A percentile compares a stretch with the other conserved stretches of the same genome.
phyloP scores from a whole-genome alignment of 2,329 filamentous ascomycete species.

The Venturia oleaginea region DNA sequence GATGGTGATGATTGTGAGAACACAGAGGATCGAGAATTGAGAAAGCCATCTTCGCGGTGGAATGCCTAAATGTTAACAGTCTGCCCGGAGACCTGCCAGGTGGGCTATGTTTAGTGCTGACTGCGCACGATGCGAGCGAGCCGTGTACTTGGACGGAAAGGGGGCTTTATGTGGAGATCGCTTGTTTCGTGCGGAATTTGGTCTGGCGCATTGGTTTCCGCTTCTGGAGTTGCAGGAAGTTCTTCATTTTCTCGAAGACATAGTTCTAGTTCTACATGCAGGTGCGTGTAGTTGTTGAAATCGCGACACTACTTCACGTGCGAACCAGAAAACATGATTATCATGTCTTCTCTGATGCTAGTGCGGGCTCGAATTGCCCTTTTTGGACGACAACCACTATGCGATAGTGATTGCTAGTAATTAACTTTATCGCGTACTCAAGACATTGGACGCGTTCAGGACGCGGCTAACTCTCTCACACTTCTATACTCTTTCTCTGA shows the following conservation, averaged over 20 bases:
- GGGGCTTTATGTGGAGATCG: neutral
- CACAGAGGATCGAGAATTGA: too few species aligned
- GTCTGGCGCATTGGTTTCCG: neutral
- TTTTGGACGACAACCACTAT: too few species aligned
- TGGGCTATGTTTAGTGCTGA: constrained; percentile 1
- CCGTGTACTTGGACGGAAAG: neutral
- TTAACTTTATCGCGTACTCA: too few species aligned
- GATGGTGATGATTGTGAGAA: neutral
- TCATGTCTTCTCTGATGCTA: neutral
- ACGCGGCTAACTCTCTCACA: too few species aligned
- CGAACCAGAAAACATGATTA: neutral
- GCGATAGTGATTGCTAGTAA: too few species aligned
- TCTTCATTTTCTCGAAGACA: too few species aligned
- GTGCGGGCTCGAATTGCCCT: too few species aligned
- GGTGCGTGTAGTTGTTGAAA: too few species aligned
- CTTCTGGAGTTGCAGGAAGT: neutral
- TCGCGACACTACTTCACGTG: too few species aligned
- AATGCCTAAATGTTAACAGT: neutral
- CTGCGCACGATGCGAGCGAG: neutral
- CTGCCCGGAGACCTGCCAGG: neutral
- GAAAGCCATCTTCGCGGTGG: neutral
- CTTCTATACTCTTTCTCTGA: too few species aligned
- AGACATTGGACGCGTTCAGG: too few species aligned
- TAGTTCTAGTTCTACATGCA: too few species aligned
- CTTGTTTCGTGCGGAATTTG: neutral